Percentiles rank a stretch among this genome's conserved stretches.
Evolutionary conservation across 2,329 filamentous ascomycete genomes (phyloP).

Genomic region (Sordariomycetes sp.): DNA sequence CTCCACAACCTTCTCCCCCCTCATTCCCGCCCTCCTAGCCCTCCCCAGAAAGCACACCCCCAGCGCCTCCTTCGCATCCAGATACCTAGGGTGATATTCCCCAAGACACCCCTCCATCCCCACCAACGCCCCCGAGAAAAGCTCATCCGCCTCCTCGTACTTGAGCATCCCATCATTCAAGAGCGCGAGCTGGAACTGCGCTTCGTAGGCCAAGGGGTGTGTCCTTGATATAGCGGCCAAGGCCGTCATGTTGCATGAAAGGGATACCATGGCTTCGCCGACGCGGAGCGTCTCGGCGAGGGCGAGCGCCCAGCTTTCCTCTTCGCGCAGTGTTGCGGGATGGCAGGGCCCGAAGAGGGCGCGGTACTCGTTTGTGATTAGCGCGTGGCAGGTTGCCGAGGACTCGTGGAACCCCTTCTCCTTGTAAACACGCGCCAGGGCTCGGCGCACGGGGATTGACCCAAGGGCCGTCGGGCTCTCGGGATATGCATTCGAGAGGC

Average conservation of each 20-base stretch:
- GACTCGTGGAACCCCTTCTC: not conserved
- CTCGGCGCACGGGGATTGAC: not conserved
- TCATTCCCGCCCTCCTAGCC: not conserved
- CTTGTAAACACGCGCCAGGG: not conserved
- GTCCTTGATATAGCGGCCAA: not conserved
- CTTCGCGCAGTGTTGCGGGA: not conserved
- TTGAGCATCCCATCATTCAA: not conserved
- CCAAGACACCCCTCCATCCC: constrained; percentile 1
- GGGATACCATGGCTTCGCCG: not conserved
- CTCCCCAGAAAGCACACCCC: not conserved
- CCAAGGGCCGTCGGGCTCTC: not conserved
- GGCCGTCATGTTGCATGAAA: not conserved
- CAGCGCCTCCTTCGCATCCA: constrained; percentile 1
- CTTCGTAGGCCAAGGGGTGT: not conserved
- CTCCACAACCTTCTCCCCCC: not conserved
- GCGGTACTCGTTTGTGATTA: not conserved
- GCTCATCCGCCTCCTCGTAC: not conserved
- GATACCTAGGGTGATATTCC: not conserved
- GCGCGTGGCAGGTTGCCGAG: not conserved
- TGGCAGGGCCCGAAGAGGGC: not conserved
- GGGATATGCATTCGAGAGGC: not conserved
- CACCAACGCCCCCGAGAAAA: not conserved
- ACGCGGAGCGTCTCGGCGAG: not conserved
- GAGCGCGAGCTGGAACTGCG: not conserved
- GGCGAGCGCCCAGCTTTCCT: not conserved